Evolutionary conservation across 768 basidiomycete genomes (phyloP), one percentile per base, ranked within the genome.

Genomic region (Bullera alba): DNA sequence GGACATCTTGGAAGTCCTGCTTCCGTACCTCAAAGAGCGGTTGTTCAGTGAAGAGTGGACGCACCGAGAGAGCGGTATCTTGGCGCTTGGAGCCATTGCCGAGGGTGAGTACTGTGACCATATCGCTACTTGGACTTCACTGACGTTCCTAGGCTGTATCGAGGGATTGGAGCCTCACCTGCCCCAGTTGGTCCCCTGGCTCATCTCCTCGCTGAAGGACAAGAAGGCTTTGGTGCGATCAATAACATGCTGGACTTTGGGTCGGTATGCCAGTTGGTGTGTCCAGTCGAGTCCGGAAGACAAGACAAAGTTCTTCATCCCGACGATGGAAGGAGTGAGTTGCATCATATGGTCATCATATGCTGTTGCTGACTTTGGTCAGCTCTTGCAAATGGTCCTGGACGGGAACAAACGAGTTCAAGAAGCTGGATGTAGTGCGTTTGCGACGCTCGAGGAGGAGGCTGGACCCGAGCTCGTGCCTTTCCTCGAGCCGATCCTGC

Each of bases 191-290:
- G 79, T 99, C 50, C 91, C 91, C 36, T 95, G 93, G 75, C 77
- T 99, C 54, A 85, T 96, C 67, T 85, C 83, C 56, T 87, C 86
- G 19, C 75, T 99, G 48, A 85, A 84, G 52, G 91, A 99, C 73
- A 79, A 87, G 32, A 96, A 96, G 82, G 93, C 95, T 17, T 84
- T 97, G 34, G 88, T 99, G 7, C 84, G 95, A 50, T 96, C 95
- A 2, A 99, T 99, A 65, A 90, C 92, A 15, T 99, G 95, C 72
- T 99, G 95, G 95, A 96, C 93, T 0, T 79, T 99, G n/a, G 93
- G 95, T 15, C 84, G 95, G 44, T 99, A 99, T 73, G 89, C 93
- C 27, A 89, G 86, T 66, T 99, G 95, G 95, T 89, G 86, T 61
- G 88, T 76, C 50, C 71, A 70, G 23, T 63, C 83, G 85, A 67